Conservation (phyloP, 805 yeast genomes). For the Isabelozyma rhagii region DNA sequence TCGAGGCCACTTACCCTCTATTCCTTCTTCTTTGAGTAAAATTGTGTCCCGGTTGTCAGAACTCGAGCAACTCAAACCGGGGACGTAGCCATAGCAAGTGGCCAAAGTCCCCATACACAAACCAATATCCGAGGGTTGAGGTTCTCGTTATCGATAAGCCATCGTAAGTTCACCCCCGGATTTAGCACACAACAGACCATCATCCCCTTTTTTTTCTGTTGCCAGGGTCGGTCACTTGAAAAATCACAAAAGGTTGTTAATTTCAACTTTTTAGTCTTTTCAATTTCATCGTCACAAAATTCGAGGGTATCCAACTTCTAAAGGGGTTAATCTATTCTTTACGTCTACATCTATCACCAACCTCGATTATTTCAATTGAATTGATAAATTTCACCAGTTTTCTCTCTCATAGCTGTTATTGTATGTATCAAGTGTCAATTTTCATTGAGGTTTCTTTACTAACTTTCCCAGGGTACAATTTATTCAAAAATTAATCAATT, state of each 20-base stretch:
- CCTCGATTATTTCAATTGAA: neutral
- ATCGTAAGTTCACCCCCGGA: neutral
- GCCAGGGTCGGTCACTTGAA: neutral
- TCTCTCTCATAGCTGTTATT: neutral
- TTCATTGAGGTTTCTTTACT: neutral
- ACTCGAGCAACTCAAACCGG: neutral
- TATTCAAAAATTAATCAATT: neutral
- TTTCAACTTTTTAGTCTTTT: neutral
- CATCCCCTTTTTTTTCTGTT: neutral
- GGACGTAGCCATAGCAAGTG: no score
- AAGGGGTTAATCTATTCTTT: neutral
- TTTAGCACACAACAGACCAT: neutral
- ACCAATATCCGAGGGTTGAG: neutral
- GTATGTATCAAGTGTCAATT: neutral
- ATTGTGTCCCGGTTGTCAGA: neutral
- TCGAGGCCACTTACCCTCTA: neutral
- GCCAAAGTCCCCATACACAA: neutral
- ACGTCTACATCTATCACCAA: neutral
- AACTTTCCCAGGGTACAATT: neutral
- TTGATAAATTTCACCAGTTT: neutral
- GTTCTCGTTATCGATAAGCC: neutral
- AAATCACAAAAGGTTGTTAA: neutral
- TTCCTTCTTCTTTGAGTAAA: neutral
- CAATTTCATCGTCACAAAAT: neutral
- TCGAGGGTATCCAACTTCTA: neutral